A percentile compares a stretch with the other conserved stretches of the same genome.
phyloP scores from a whole-genome alignment of 2,329 filamentous ascomycete species.

The Aspergillus sp. region DNA sequence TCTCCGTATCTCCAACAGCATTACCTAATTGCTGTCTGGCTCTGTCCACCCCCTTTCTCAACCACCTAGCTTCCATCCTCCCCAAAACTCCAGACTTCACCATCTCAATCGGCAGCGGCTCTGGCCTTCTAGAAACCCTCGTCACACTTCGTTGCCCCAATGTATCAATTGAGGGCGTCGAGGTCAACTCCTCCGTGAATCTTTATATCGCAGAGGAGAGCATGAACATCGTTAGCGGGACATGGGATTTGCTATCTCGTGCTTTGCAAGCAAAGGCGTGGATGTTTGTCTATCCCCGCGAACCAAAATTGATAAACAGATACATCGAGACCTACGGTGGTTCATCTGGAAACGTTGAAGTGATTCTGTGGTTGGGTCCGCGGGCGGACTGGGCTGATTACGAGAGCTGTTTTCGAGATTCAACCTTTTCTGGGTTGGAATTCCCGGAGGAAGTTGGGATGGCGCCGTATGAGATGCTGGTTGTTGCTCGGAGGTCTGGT shows the following conservation, averaged over 20 bases:
- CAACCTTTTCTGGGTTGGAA: conserved; percentile 19
- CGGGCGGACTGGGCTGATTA: conserved; percentile 32
- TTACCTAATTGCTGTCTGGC: conserved; percentile 31
- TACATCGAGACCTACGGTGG: conserved; percentile 40
- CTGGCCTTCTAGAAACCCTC: conserved; percentile 51
- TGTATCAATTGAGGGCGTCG: conserved; percentile 46
- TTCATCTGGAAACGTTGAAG: conserved; percentile 9
- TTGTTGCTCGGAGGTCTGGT: conserved; percentile 9
- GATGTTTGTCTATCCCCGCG: conserved; percentile 56
- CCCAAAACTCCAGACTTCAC: conserved; percentile 28
- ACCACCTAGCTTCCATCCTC: conserved; percentile 20
- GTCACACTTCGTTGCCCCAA: conserved; percentile 29
- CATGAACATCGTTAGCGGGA: conserved; percentile 46
- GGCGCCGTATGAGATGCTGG: conserved; percentile 26
- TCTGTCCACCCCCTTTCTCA: conserved; percentile 26
- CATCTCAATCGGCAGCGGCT: conserved; percentile 53
- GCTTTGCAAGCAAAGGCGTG: conserved; percentile 46
- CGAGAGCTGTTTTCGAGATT: conserved; percentile 26
- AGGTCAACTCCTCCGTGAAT: conserved; percentile 49
- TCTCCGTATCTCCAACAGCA: conserved; percentile 19
- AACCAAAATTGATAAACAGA: conserved; percentile 44
- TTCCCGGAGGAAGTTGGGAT: conserved; percentile 23
- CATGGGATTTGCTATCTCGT: conserved; percentile 44
- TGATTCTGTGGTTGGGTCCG: conserved; percentile 33
- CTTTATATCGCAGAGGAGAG: conserved; percentile 44